Conservation (phyloP, 371 early-diverging fungal species). For the Actinomortierella ambigua region DNA sequence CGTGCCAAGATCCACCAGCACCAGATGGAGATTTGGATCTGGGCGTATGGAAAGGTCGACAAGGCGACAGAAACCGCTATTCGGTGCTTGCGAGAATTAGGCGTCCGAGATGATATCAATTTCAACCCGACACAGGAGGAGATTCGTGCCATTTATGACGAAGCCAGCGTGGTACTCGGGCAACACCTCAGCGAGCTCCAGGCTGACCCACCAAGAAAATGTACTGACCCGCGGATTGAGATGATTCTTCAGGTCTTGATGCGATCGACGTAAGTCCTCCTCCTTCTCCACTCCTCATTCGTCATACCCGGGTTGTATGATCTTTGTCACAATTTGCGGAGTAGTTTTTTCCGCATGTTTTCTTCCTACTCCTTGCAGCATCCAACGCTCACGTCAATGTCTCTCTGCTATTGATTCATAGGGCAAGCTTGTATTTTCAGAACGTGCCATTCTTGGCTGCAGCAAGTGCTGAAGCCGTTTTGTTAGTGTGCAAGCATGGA, state of each 20-base stretch:
- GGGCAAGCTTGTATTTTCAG: constrained; percentile 26
- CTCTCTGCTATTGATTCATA: not conserved
- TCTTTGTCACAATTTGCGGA: not conserved
- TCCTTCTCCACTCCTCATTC: not conserved
- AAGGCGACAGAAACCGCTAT: constrained; percentile 20
- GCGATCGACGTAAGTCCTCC: constrained; percentile 24
- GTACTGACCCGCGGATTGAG: constrained; percentile 21
- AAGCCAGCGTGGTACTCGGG: constrained; percentile 22
- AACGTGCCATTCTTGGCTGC: constrained; percentile 32
- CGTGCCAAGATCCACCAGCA: constrained; percentile 35
- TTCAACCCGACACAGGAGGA: constrained; percentile 25
- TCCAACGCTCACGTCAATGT: not conserved
- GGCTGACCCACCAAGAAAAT: constrained; percentile 13
- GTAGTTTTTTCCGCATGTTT: not conserved
- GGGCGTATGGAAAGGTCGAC: constrained; percentile 24
- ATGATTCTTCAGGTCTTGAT: constrained; percentile 41
- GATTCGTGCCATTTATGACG: constrained; percentile 13
- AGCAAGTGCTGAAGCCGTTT: constrained; percentile 18
- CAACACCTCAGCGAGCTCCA: constrained; percentile 18
- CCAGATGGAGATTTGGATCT: constrained; percentile 44
- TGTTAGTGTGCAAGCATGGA: constrained; percentile 22
- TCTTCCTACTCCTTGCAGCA: not conserved
- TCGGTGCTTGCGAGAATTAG: constrained; percentile 29
- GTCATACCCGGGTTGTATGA: not conserved
- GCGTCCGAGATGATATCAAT: constrained; percentile 8